Evolutionary conservation across 495 filamentous ascomycete species (phyloP), one percentile per base, ranked within the genome.

Genomic region (Aspergillus conjunctus): DNA sequence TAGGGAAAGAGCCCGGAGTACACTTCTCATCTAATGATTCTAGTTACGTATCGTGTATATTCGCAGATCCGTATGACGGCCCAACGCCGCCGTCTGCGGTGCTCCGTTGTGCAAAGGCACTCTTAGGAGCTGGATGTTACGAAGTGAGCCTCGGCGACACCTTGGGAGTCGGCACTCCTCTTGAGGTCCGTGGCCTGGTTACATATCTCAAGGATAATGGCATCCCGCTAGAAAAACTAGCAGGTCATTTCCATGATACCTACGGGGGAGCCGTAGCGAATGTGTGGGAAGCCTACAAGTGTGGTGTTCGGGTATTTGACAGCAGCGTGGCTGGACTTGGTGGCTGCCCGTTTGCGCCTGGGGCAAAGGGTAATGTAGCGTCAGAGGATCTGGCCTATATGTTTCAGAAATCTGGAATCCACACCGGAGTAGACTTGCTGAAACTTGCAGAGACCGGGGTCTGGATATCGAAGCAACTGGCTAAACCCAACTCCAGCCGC

Each of bases 191-290:
- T 14, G 56, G 26, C 14, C 60, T 81, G 0, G 30, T 81, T 0
- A 51, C 44, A 1, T 73, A 71, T 49, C 62, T 80, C 4, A 53
- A 58, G 6, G 52, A 54, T 9, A 58, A 69, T 21, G 60, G 48
- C 6, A 61, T 80, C 3, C 70, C 79, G 0, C 41, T 68, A 0
- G 31, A 52, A 0, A 61, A 55, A 17, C 63, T 81, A 0, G 79
- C 79, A 0, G 77, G 75, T 14, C 79, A 81, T 57, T 81, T 80
- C 55, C 79, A 81, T 46, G 77, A 81, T 55, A 81, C 77, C 0
- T 77, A 79, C 50, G 77, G 77, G 9, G 72, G 75, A 54, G 79
- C 70, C 1, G 63, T 76, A 3, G 72, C 73, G 18, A 81, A 81
- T 55, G 73, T 75, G 15, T 71, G 78, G 64, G 73, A 74, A 54